Conservation (phyloP, 2,329 filamentous ascomycete genomes). For the Trichoderma guizhouense region DNA sequence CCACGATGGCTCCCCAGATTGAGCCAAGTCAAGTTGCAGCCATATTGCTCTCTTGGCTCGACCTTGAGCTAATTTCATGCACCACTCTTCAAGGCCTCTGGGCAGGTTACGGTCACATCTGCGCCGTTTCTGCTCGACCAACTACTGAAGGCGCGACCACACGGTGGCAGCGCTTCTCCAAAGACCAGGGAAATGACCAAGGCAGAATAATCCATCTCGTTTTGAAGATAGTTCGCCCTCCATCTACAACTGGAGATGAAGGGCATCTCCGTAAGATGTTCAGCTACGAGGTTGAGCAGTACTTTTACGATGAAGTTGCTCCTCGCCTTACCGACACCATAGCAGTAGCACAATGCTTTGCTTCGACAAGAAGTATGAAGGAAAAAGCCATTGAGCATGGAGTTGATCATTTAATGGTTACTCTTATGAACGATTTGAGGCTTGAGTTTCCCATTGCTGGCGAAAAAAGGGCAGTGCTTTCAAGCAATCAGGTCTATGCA, state of each 20-base stretch:
- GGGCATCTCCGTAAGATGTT: constrained; percentile 63
- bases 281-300: constrained; percentile 65
- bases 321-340: constrained; percentile 43
- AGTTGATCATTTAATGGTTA: constrained; percentile 46
- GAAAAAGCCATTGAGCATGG: constrained; percentile 28
- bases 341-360: constrained; percentile 50
- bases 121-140: constrained; percentile 46
- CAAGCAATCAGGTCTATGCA: constrained; percentile 45
- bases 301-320: constrained; percentile 59
- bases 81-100: constrained; percentile 43
- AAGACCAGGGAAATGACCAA: constrained; percentile 10
- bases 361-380: constrained; percentile 37
- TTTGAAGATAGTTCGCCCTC: constrained; percentile 58
- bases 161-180: constrained; percentile 15
- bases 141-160: constrained; percentile 22
- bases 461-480: constrained; percentile 49
- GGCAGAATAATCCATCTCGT: constrained; percentile 42
- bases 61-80: constrained; percentile 39
- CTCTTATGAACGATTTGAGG: constrained; percentile 55
- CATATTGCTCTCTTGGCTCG: constrained; percentile 39
- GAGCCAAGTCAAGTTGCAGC: constrained; percentile 28
- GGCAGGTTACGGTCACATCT: constrained; percentile 56
- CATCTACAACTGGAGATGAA: constrained; percentile 47
- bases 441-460: constrained; percentile 53
- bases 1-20: neutral